phyloP scores from a whole-genome alignment of 352 stramenopile species.

The Discostella stelligera region DNA sequence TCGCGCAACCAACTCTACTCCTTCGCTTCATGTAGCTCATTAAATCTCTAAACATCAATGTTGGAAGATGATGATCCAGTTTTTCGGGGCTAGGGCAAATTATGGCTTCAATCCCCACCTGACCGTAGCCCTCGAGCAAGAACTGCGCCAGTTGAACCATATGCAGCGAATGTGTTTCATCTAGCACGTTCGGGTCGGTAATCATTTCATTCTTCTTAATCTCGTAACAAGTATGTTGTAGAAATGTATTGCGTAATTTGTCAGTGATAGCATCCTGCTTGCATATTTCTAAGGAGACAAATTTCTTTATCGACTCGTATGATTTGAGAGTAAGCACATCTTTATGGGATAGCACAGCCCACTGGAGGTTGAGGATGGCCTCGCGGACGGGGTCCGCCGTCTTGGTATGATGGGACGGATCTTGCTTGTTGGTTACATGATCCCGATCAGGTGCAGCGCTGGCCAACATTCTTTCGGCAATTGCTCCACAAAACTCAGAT shows the following conservation, averaged over 20 bases:
- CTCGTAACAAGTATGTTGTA: slow-evolving; percentile 53
- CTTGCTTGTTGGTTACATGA: slow-evolving; percentile 14
- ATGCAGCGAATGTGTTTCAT: slow-evolving; percentile 70
- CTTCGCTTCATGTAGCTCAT: slow-evolving; percentile 65
- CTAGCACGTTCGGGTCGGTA: slow-evolving; percentile 9
- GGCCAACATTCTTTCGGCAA: slow-evolving; percentile 60
- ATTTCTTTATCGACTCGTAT: slow-evolving; percentile 78
- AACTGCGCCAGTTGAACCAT: slow-evolving; percentile 79
- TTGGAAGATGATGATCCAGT: slow-evolving; percentile 44
- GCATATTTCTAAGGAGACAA: slow-evolving; percentile 67
- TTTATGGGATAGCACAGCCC: slow-evolving; percentile 76
- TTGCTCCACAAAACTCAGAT: slow-evolving; percentile 73
- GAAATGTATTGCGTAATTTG: slow-evolving; percentile 56
- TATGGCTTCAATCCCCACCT: slow-evolving; percentile 49
- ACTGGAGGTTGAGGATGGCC: slow-evolving; percentile 71
- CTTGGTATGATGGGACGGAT: slow-evolving; percentile 38
- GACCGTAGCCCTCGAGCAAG: slow-evolving; percentile 72
- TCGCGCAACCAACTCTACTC: slow-evolving; percentile 7
- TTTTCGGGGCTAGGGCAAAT: slow-evolving; percentile 29
- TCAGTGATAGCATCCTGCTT: slow-evolving; percentile 41
- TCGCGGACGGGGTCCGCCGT: slow-evolving; percentile 35
- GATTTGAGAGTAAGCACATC: slow-evolving; percentile 68
- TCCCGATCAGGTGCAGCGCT: slow-evolving; percentile 13
- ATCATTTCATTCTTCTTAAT: slow-evolving; percentile 37
- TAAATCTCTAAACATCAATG: slow-evolving; percentile 75